A percentile compares a stretch with the other conserved stretches of the same genome.
Evolutionary conservation across 148 eudicot species (phyloP).

Genomic region (Oxyria digyna): DNA sequence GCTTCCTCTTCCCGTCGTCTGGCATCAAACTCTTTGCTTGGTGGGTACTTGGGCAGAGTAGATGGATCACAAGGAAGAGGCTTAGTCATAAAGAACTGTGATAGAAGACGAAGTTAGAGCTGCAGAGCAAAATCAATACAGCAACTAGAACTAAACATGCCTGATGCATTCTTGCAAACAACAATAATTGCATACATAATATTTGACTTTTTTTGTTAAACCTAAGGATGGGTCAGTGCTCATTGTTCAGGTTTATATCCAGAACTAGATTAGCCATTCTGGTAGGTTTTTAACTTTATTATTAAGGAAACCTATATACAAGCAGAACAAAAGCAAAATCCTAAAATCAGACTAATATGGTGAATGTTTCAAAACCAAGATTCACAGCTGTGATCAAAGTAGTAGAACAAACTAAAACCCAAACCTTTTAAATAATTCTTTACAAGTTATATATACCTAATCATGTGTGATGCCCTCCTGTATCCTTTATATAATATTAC

Average conservation of each 20-base stretch:
- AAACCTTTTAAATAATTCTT: not conserved
- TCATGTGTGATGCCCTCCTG: not conserved
- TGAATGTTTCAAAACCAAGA: not conserved
- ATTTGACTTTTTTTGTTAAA: not conserved
- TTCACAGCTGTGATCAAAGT: not conserved
- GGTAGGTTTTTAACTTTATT: not conserved
- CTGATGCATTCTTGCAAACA: not conserved
- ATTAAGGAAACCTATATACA: not conserved
- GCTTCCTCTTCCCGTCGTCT: constrained; percentile 6
- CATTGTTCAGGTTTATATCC: not conserved
- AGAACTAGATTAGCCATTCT: not conserved
- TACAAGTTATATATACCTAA: not conserved
- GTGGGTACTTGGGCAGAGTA: constrained; percentile 8
- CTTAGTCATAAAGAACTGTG: constrained; percentile 7
- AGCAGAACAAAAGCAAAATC: not conserved
- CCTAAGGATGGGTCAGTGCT: not conserved
- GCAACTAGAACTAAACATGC: not conserved
- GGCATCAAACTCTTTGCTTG: constrained; percentile 10
- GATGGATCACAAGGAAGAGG: constrained; percentile 11
- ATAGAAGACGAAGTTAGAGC: constrained; percentile 1
- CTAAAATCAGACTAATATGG: not conserved
- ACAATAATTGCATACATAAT: not conserved
- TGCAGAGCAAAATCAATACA: not conserved
- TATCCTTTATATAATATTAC: not conserved
- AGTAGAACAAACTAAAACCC: not conserved